Evolutionary conservation across 371 early-diverging fungal genomes (phyloP).

Genomic region (Rhizopus sp.): DNA sequence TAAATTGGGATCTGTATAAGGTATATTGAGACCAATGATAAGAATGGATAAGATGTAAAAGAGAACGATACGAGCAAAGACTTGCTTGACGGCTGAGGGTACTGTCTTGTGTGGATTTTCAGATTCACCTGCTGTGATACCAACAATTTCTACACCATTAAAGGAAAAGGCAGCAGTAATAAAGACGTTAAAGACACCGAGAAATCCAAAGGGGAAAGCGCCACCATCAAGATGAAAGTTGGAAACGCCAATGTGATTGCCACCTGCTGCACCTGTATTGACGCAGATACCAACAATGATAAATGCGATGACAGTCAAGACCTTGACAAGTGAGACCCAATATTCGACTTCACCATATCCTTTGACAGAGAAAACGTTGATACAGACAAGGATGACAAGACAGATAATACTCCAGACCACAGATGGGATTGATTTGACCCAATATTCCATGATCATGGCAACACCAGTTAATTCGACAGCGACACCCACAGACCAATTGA

Average conservation of each 20-base stretch:
- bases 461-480: slow-evolving; percentile 82
- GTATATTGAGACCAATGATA: slow-evolving; percentile 73
- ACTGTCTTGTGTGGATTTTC: slow-evolving; percentile 72
- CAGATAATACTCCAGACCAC: slow-evolving; percentile 65
- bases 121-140: slow-evolving; percentile 77
- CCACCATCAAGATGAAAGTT: slow-evolving; percentile 75
- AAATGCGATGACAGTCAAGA: slow-evolving; percentile 65
- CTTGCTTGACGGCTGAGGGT: slow-evolving; percentile 73
- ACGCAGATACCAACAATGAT: slow-evolving; percentile 77
- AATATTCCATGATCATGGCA: slow-evolving; percentile 78
- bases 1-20: slow-evolving; percentile 61
- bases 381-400: slow-evolving; percentile 56
- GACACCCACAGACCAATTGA: slow-evolving; percentile 83
- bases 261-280: slow-evolving; percentile 57
- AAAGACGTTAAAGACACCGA: slow-evolving; percentile 71
- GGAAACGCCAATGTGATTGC: slow-evolving; percentile 50
- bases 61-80: slow-evolving; percentile 75
- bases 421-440: slow-evolving; percentile 66
- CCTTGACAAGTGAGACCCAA: slow-evolving; percentile 61
- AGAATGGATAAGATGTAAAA: slow-evolving; percentile 77
- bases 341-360: slow-evolving; percentile 72
- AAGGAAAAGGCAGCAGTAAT: slow-evolving; percentile 84
- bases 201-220: slow-evolving; percentile 75
- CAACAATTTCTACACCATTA: slow-evolving; percentile 81
- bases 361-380: slow-evolving; percentile 69